Evolutionary conservation across 2,329 filamentous ascomycete species (phyloP).

Genomic region (Drechslera avenae): DNA sequence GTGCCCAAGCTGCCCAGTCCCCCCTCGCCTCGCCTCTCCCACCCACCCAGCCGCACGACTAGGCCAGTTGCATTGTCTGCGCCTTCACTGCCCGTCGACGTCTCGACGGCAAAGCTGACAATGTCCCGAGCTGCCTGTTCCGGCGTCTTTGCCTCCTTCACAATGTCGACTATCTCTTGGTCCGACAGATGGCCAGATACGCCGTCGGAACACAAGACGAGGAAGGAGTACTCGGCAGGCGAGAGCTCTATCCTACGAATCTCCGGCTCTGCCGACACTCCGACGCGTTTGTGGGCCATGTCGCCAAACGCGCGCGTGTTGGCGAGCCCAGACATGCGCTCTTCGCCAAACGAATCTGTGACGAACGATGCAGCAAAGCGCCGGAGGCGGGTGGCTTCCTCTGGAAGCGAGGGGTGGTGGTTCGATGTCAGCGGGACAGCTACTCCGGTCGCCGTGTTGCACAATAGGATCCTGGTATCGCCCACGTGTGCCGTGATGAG

Average conservation of each 20-base stretch:
- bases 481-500: conserved; percentile 89
- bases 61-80: conserved; percentile 69
- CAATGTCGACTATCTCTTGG: conserved; percentile 93
- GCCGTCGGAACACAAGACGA: conserved; percentile 88
- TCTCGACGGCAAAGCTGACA: conserved; percentile 87
- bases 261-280: conserved; percentile 92
- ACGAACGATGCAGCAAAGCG: conserved; percentile 87
- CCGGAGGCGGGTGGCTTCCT: conserved; percentile 80
- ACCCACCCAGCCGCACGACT: conserved; percentile 67
- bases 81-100: conserved; percentile 57
- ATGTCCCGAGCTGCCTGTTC: conserved; percentile 81
- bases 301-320: conserved; percentile 96
- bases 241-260: conserved; percentile 77
- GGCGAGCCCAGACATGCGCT: conserved; percentile 89
- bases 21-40: conserved; percentile 76
- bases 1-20: conserved; percentile 88
- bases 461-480: conserved; percentile 89
- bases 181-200: conserved; percentile 84
- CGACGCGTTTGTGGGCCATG: conserved; percentile 87
- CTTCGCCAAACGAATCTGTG: conserved; percentile 95
- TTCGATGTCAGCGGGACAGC: conserved; percentile 84
- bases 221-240: conserved; percentile 84
- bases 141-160: conserved; percentile 91
- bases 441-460: conserved; percentile 80
- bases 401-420: conserved; percentile 87